Evolutionary conservation across 306 rosid genomes (phyloP).

Genomic region (Gastrolobium bilobum): DNA sequence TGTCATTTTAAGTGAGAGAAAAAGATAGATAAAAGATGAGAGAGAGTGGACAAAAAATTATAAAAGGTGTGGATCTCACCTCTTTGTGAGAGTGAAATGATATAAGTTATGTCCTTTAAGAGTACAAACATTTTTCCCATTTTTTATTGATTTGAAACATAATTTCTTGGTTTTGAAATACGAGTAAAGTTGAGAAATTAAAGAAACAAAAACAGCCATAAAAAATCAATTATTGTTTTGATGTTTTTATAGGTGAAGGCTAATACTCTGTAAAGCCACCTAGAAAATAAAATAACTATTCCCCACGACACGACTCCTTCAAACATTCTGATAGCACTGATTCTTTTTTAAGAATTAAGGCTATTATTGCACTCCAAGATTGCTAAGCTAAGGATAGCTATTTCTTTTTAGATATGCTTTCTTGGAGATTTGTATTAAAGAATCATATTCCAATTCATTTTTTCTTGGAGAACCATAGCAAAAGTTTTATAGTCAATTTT

Average conservation of each 20-base stretch:
- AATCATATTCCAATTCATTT: constrained; percentile 46
- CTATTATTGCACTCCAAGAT: constrained; percentile 38
- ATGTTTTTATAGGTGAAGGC: neutral
- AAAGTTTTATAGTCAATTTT: neutral
- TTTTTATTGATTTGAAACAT: constrained; percentile 7
- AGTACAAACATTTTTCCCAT: too few species aligned
- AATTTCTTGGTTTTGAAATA: neutral
- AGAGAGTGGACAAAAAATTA: too few species aligned
- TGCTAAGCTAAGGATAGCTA: constrained; percentile 42
- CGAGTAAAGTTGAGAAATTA: neutral
- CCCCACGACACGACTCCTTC: constrained; percentile 41
- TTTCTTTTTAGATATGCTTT: constrained; percentile 27
- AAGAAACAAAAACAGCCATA: neutral
- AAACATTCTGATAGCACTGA: constrained; percentile 50
- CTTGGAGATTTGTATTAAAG: constrained; percentile 27
- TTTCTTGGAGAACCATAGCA: constrained; percentile 10
- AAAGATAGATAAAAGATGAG: too few species aligned
- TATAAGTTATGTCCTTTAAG: too few species aligned
- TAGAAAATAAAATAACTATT: constrained; percentile 19
- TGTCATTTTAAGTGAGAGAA: too few species aligned
- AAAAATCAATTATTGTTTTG: neutral
- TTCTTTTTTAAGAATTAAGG: constrained; percentile 18
- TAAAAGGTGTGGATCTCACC: too few species aligned
- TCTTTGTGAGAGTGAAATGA: too few species aligned
- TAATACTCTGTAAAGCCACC: constrained; percentile 10